Evolutionary conservation across 1,139 yeast species (phyloP).

Genomic region (Taiozyma sp.): DNA sequence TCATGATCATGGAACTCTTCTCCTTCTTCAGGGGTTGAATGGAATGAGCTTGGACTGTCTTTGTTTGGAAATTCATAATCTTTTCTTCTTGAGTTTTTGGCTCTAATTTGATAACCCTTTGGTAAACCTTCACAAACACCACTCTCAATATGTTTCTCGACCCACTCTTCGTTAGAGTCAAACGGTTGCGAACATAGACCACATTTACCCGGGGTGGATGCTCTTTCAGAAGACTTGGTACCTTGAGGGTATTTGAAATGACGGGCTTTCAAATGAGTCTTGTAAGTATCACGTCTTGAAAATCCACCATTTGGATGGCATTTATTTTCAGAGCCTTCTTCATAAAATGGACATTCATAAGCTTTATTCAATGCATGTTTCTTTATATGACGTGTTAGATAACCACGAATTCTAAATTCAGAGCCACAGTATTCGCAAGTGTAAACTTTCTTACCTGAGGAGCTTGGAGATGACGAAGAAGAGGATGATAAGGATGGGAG

Average conservation of each 20-base stretch:
- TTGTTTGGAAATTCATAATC: slow-evolving; percentile 10
- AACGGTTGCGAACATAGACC: slow-evolving; percentile 76
- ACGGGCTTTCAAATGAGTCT: slow-evolving; percentile 88
- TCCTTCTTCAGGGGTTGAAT: not conserved
- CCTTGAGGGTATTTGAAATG: slow-evolving; percentile 91
- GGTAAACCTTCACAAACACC: slow-evolving; percentile 76
- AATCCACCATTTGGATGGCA: slow-evolving; percentile 95
- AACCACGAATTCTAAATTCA: slow-evolving; percentile 79
- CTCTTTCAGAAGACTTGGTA: slow-evolving; percentile 67
- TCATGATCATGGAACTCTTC: not conserved
- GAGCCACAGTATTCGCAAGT: slow-evolving; percentile 75
- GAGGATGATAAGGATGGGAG: not conserved
- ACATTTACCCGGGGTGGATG: slow-evolving; percentile 71
- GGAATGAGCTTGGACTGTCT: not conserved
- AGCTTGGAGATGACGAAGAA: slow-evolving; percentile 6
- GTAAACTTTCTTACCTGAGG: slow-evolving; percentile 19
- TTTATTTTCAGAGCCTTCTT: slow-evolving; percentile 47
- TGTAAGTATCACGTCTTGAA: slow-evolving; percentile 91
- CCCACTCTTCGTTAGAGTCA: slow-evolving; percentile 80
- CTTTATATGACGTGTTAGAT: slow-evolving; percentile 86
- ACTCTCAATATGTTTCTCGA: slow-evolving; percentile 82
- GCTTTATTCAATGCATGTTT: slow-evolving; percentile 87
- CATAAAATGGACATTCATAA: slow-evolving; percentile 83
- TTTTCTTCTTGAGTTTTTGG: slow-evolving; percentile 15
- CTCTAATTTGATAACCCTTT: slow-evolving; percentile 35